Conservation (phyloP, 148 eudicot genomes). For the Selenicereus undatus region DNA sequence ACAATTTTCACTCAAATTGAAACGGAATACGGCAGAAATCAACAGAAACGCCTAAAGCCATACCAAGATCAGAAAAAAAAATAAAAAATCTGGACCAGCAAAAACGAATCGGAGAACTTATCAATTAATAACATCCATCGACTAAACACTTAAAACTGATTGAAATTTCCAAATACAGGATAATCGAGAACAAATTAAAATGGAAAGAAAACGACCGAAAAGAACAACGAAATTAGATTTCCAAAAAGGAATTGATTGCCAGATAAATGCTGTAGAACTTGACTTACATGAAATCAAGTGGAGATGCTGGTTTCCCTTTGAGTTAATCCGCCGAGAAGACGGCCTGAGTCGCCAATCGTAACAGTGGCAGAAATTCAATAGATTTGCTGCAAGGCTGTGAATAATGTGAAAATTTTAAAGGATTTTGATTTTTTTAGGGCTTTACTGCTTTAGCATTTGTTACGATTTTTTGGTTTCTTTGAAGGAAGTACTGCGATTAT, state of each 20-base stretch:
- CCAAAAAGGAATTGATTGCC: neutral
- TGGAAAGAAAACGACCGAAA: neutral
- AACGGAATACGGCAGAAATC: no score
- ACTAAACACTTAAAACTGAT: neutral
- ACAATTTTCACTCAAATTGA: neutral
- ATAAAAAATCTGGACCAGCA: neutral
- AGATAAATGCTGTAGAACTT: neutral
- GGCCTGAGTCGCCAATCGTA: neutral
- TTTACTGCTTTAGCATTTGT: no score
- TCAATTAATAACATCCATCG: neutral
- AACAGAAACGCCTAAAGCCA: neutral
- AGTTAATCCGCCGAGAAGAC: neutral
- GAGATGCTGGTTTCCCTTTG: neutral
- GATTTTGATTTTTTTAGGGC: neutral
- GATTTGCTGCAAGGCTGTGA: neutral
- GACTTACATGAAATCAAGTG: neutral
- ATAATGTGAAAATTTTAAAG: neutral
- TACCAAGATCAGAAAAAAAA: neutral
- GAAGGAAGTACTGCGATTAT: no score
- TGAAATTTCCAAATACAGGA: neutral
- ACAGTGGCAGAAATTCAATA: neutral
- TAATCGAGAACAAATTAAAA: neutral
- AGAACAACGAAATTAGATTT: neutral
- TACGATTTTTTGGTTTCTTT: no score
- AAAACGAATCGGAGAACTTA: neutral